These are phyloP conservation scores for Scopulariopsis brevicaulis DNA, from an alignment of 2,329 filamentous ascomycete genomes.

Conservation along the genomic window DNA sequence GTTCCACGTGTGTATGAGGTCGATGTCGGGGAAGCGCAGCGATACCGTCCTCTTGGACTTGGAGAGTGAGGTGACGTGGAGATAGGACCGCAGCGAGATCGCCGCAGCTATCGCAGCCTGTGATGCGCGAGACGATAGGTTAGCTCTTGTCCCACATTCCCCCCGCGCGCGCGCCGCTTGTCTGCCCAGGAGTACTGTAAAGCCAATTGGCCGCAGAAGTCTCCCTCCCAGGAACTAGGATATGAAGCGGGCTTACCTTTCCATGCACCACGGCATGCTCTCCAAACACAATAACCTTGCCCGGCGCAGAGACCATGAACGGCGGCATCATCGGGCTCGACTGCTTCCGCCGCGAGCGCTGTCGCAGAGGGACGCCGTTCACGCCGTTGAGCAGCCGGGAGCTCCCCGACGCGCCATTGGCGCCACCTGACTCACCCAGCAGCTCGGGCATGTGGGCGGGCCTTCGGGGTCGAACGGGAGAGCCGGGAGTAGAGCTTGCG, in stretches of 20 bases:
- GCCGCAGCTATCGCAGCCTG: constrained; percentile 87
- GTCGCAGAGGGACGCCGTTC: constrained; percentile 17
- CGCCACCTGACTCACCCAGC: constrained; percentile 10
- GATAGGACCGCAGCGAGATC: constrained; percentile 89
- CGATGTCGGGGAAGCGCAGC: constrained; percentile 83
- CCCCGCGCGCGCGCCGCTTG: not conserved
- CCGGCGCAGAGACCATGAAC: constrained; percentile 96
- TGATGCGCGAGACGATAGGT: not conserved
- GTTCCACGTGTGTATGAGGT: constrained; percentile 83
- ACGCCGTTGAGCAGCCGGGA: constrained; percentile 19
- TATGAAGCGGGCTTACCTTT: constrained; percentile 48
- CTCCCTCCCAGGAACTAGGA: not conserved
- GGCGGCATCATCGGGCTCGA: constrained; percentile 66
- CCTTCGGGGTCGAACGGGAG: not conserved
- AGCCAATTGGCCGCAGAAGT: not conserved
- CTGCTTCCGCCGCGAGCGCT: constrained; percentile 38
- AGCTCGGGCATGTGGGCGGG: constrained; percentile 2
- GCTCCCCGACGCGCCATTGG: constrained; percentile 10
- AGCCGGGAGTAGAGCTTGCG: not conserved
- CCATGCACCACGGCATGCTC: constrained; percentile 97
- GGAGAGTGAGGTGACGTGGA: constrained; percentile 87
- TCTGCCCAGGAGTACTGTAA: not conserved
- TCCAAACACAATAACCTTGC: constrained; percentile 96
- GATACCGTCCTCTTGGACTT: constrained; percentile 85
- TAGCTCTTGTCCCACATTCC: not conserved